Evolutionary conservation across 495 filamentous ascomycete genomes (phyloP).

Genomic region (Coniosporium apollinis): DNA sequence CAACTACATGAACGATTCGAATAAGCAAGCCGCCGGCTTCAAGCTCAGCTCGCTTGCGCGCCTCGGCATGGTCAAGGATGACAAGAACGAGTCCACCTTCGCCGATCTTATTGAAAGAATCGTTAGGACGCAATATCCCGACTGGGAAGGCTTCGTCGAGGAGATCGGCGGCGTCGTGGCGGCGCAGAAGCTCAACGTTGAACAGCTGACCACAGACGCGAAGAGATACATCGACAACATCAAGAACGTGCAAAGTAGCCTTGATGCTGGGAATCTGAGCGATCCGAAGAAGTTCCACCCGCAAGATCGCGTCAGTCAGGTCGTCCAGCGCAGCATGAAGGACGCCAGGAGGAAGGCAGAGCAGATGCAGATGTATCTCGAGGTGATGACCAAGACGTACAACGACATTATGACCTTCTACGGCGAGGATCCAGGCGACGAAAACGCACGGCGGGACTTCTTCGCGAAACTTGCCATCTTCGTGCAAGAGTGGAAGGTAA

Average conservation of each 20-base stretch:
- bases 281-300: slow-evolving; percentile 97
- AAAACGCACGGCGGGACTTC: slow-evolving; percentile 90
- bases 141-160: slow-evolving; percentile 78
- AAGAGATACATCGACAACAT: slow-evolving; percentile 90
- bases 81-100: slow-evolving; percentile 94
- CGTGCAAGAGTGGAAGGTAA: slow-evolving; percentile 78
- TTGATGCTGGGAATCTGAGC: slow-evolving; percentile 87
- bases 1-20: slow-evolving; percentile 99
- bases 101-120: slow-evolving; percentile 96
- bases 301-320: slow-evolving; percentile 81
- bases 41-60: slow-evolving; percentile 91
- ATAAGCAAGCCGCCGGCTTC: slow-evolving; percentile 96
- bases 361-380: slow-evolving; percentile 84
- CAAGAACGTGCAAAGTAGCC: slow-evolving; percentile 74
- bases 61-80: slow-evolving; percentile 94
- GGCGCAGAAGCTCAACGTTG: slow-evolving; percentile 89
- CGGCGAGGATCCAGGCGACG: slow-evolving; percentile 82
- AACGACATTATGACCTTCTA: slow-evolving; percentile 96
- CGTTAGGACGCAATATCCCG: slow-evolving; percentile 85
- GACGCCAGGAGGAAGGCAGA: slow-evolving; percentile 91
- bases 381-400: slow-evolving; percentile 80
- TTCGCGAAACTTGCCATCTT: slow-evolving; percentile 89
- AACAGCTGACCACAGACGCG: slow-evolving; percentile 78
- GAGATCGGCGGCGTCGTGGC: slow-evolving; percentile 69
- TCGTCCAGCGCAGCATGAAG: slow-evolving; percentile 89